phyloP scores from a whole-genome alignment of 225 moss, liverwort and hornwort species.

The Asterella californica region DNA sequence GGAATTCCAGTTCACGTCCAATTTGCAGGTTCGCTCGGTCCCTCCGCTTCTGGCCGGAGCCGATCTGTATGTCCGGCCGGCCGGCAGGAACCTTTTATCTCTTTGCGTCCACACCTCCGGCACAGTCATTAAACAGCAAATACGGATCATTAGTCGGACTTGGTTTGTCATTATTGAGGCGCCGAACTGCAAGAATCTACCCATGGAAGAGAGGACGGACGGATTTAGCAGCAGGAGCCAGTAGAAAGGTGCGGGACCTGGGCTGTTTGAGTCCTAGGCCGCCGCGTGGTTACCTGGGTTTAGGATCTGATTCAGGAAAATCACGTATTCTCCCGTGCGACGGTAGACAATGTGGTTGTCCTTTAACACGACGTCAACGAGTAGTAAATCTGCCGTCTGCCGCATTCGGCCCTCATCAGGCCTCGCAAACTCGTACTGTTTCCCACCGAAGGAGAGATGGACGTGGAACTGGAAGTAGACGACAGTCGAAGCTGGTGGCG shows the following conservation, averaged over 20 bases:
- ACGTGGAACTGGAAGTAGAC: neutral
- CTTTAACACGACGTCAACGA: neutral
- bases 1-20: neutral
- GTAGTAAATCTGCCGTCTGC: neutral
- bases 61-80: neutral
- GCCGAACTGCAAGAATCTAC: neutral
- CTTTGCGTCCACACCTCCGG: neutral
- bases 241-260: neutral
- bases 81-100: neutral
- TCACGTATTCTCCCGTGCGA: neutral
- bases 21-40: neutral
- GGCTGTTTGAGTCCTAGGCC: neutral
- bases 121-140: neutral
- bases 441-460: neutral
- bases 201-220: neutral
- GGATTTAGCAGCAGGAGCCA: neutral
- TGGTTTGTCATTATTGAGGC: neutral
- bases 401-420: neutral
- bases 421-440: neutral
- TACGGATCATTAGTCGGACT: neutral
- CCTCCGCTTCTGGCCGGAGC: neutral
- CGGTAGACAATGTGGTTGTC: neutral
- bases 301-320: neutral
- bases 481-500: neutral
- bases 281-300: neutral